A percentile compares a stretch with the other conserved stretches of the same genome.
Conservation (phyloP, 768 basidiomycete species). For the Phylloporus sp. region DNA sequence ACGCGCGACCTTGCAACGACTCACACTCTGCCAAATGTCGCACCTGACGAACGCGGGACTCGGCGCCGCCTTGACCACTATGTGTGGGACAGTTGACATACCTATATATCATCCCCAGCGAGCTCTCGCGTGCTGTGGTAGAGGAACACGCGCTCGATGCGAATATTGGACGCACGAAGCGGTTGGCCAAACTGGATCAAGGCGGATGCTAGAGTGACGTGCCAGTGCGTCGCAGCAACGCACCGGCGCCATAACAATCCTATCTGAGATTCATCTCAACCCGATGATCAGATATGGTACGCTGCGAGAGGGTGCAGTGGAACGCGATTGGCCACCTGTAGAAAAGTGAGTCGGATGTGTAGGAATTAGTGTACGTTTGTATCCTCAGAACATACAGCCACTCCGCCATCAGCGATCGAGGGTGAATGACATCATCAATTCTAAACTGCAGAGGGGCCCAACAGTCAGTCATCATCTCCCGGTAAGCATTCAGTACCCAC, state of each 20-base stretch:
- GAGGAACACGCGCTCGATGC: constrained; percentile 9
- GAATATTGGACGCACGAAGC: not conserved
- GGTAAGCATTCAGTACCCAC: too few relatives aligned
- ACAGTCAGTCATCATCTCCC: too few relatives aligned
- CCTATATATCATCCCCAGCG: not conserved
- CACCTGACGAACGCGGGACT: constrained; percentile 8
- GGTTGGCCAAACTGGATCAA: constrained; percentile 2
- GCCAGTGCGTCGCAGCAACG: not conserved
- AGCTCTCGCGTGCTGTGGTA: not conserved
- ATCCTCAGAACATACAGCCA: too few relatives aligned
- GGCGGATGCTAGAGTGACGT: constrained; percentile 6
- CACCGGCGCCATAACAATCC: not conserved
- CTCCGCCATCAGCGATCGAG: too few relatives aligned
- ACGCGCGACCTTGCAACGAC: not conserved
- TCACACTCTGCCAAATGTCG: not conserved
- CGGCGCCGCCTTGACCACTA: not conserved
- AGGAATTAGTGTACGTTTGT: too few relatives aligned
- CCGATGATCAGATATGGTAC: not conserved
- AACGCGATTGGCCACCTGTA: constrained; percentile 1
- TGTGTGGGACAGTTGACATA: not conserved
- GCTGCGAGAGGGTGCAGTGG: not conserved
- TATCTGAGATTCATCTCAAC: not conserved
- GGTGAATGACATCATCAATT: not conserved
- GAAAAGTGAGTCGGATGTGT: too few relatives aligned
- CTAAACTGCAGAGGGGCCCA: not conserved